Evolutionary conservation across 139 green algal genomes (phyloP).

Genomic region (Picochlorum sp.): DNA sequence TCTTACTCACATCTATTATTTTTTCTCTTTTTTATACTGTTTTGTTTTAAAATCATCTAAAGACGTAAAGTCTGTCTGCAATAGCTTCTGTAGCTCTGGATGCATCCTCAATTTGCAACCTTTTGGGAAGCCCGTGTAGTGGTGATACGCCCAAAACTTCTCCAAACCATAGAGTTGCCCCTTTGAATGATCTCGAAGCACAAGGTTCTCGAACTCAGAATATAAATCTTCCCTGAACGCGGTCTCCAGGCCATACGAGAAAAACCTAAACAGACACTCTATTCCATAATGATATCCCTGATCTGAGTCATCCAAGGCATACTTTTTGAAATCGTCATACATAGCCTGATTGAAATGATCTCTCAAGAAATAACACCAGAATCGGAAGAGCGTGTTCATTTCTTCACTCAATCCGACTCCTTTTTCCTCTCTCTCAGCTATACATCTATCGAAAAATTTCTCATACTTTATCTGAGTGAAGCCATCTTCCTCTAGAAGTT

Average conservation of each 20-base stretch:
- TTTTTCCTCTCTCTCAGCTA: slow-evolving; percentile 61
- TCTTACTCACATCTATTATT: too few relatives aligned
- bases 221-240: slow-evolving; percentile 61
- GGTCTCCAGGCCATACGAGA: slow-evolving; percentile 86
- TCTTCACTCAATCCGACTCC: slow-evolving; percentile 66
- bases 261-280: slow-evolving; percentile 92
- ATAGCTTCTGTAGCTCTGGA: slow-evolving; percentile 51
- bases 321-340: slow-evolving; percentile 75
- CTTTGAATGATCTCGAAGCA: slow-evolving; percentile 61
- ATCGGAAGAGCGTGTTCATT: slow-evolving; percentile 98
- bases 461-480: slow-evolving; percentile 90
- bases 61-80: slow-evolving; percentile 50
- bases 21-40: background rate
- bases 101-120: slow-evolving; percentile 35
- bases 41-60: slow-evolving; percentile 64
- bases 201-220: slow-evolving; percentile 78
- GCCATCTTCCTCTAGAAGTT: slow-evolving; percentile 82
- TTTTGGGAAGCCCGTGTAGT: slow-evolving; percentile 73
- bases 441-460: slow-evolving; percentile 77
- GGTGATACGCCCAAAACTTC: slow-evolving; percentile 93
- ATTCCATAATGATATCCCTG: slow-evolving; percentile 82
- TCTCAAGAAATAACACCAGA: slow-evolving; percentile 97
- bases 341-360: slow-evolving; percentile 86
- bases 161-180: slow-evolving; percentile 90
- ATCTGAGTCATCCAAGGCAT: slow-evolving; percentile 47